A percentile compares a stretch with the other conserved stretches of the same genome.
These are phyloP conservation scores for Pseudogymnoascus sp. DNA, from an alignment of 2,329 filamentous ascomycete species.

Conservation along the genomic window DNA sequence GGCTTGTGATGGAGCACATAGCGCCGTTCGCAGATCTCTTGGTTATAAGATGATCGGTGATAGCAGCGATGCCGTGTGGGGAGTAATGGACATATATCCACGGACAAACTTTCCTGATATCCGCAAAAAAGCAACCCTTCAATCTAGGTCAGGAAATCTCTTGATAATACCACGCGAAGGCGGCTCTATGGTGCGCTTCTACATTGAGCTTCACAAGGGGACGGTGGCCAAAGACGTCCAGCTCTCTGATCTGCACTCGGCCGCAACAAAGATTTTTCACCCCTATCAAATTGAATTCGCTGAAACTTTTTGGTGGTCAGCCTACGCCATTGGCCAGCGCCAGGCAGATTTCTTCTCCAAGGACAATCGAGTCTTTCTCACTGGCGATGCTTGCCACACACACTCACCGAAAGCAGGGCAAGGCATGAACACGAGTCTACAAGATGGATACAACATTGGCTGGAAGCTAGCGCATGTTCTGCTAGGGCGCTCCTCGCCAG, in stretches of 20 bases:
- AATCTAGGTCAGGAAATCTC: conserved; percentile 46
- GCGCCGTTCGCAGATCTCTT: conserved; percentile 39
- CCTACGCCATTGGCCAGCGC: conserved; percentile 51
- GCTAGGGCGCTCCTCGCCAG: conserved; percentile 34
- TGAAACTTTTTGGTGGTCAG: conserved; percentile 45
- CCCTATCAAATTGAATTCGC: conserved; percentile 21
- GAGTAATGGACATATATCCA: conserved; percentile 45
- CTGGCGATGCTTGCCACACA: conserved; percentile 51
- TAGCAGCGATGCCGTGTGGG: conserved; percentile 50
- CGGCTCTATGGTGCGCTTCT: conserved; percentile 50
- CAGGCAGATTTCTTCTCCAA: conserved; percentile 52
- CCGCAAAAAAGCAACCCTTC: conserved; percentile 47
- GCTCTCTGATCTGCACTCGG: conserved; percentile 45
- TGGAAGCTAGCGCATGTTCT: conserved; percentile 50
- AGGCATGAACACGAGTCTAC: conserved; percentile 49
- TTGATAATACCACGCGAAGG: conserved; percentile 56
- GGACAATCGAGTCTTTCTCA: conserved; percentile 45
- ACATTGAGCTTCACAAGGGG: conserved; percentile 49
- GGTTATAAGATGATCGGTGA: conserved; percentile 53
- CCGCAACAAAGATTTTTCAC: conserved; percentile 34
- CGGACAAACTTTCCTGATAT: conserved; percentile 55
- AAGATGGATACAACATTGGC: conserved; percentile 55
- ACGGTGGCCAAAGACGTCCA: conserved; percentile 47
- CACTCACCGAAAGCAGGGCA: conserved; percentile 58
- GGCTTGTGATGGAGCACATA: conserved; percentile 41